Conservation (phyloP, 2,329 filamentous ascomycete genomes). For the Fusarium verticillioides region DNA sequence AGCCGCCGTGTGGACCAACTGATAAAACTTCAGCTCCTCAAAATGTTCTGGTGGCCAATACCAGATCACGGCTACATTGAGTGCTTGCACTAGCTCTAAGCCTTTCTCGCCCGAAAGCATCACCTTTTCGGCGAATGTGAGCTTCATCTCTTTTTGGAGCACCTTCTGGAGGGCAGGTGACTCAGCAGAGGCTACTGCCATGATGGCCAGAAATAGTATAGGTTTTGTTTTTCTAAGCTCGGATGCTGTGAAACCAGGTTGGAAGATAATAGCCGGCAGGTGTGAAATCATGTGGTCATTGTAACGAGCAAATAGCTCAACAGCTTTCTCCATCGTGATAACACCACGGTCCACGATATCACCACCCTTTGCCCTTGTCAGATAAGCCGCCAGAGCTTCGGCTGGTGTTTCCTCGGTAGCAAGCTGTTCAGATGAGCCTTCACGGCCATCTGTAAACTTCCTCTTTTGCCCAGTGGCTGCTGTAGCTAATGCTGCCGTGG, state of each 20-base stretch:
- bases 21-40: slow-evolving; percentile 90
- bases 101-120: slow-evolving; percentile 82
- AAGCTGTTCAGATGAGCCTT: slow-evolving; percentile 24
- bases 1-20: slow-evolving; percentile 82
- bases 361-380: slow-evolving; percentile 46
- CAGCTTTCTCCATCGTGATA: slow-evolving; percentile 65
- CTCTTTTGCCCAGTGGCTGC: slow-evolving; percentile 47
- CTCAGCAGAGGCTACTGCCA: slow-evolving; percentile 72
- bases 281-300: slow-evolving; percentile 69
- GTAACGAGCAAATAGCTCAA: slow-evolving; percentile 67
- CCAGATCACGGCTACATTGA: slow-evolving; percentile 82
- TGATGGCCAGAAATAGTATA: slow-evolving; percentile 75
- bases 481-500: slow-evolving; percentile 8
- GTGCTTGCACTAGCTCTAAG: slow-evolving; percentile 82
- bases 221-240: slow-evolving; percentile 70
- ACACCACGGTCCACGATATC: slow-evolving; percentile 70
- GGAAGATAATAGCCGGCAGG: slow-evolving; percentile 71
- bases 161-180: slow-evolving; percentile 66
- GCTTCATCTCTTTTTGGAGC: slow-evolving; percentile 76
- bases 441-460: slow-evolving; percentile 44
- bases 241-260: slow-evolving; percentile 61
- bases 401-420: slow-evolving; percentile 25
- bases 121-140: slow-evolving; percentile 77
- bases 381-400: slow-evolving; percentile 37
- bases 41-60: slow-evolving; percentile 86